Conservation (phyloP, 192 early-diverging fungal species). For the Thoreauomyces humboldtii region DNA sequence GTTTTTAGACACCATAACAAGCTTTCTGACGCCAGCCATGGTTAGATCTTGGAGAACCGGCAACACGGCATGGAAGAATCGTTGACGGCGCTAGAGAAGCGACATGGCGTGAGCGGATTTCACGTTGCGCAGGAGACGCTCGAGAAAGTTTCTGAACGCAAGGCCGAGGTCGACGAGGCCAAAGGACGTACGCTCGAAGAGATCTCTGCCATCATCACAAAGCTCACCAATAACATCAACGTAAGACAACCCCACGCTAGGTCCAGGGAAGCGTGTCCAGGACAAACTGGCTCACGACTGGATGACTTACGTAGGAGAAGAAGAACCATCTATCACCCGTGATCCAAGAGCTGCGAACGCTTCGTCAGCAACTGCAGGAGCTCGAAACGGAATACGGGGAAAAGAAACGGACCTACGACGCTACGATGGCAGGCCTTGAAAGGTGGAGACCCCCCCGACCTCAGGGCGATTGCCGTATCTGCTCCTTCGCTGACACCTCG, state of each 20-base stretch:
- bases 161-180: conserved; percentile 54
- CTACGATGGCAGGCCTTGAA: conserved; percentile 53
- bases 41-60: conserved; percentile 34
- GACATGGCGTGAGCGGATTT: conserved; percentile 40
- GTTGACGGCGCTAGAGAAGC: conserved; percentile 36
- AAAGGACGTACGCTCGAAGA: conserved; percentile 56
- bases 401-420: conserved; percentile 54
- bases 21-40: too few species aligned
- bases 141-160: conserved; percentile 56
- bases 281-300: neutral
- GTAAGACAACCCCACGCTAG: conserved; percentile 11
- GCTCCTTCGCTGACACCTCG: conserved; percentile 13
- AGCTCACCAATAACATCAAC: conserved; percentile 48
- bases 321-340: conserved; percentile 52
- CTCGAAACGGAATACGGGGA: conserved; percentile 53
- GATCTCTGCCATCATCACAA: conserved; percentile 50
- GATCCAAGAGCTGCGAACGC: conserved; percentile 50
- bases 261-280: neutral
- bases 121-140: conserved; percentile 47
- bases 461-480: too few species aligned
- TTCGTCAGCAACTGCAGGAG: conserved; percentile 43
- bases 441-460: conserved; percentile 33
- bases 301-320: conserved; percentile 33
- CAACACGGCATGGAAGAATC: conserved; percentile 27
- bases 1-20: too few species aligned